Base-by-base conservation (phyloP, 768 basidiomycete genomes). In the Serpula lacrymans region DNA sequence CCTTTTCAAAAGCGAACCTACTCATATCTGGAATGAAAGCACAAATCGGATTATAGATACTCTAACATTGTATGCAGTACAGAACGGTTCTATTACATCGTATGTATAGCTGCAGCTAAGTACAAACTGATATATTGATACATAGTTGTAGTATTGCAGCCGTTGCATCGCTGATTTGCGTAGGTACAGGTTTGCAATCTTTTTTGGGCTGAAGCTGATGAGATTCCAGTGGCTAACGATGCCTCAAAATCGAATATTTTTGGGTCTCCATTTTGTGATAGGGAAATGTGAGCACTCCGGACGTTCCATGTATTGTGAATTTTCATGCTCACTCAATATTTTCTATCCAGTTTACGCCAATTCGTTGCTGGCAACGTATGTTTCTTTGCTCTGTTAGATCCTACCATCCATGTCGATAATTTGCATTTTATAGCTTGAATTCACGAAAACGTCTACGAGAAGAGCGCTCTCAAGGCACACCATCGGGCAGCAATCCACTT, bases 351-450 rank as follows among this genome's bases (percentile, higher is more conserved):
- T 57, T 12, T 51, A 57, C 7, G 55, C 55, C 29, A 59, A 59
- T 17, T 59, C 48, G 20, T 28, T 57, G 8, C 41, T 57, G 24
- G 57, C 57, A 14, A 57, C 46, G 57, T 57, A 41, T 6, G 57
- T 46, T 22, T 8, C 14, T 21, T 9, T 14, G 35, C 23, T 21
- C 6, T 22, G n/a, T 12, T n/a, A n/a, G n/a, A n/a, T n/a, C n/a
- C n/a, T n/a, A n/a, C n/a, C n/a, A n/a, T n/a, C n/a, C n/a, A n/a
- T n/a, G 9, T 7, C n/a, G n/a, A 16, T 16, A 40, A 27, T 8
- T 14, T 41, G 17, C 38, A 14, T 18, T 14, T 11, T 10, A 45
- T 29, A 57, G 57, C 27, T 41, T 59, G 24, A 57, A 57, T 12
- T 28, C 51, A 3, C 57, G 51, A 18, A 32, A 16, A 6, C 44